Evolutionary conservation across 75 land plant genomes (phyloP), one percentile per base, ranked within the genome.

Genomic region (Sequoia sempervirens): DNA sequence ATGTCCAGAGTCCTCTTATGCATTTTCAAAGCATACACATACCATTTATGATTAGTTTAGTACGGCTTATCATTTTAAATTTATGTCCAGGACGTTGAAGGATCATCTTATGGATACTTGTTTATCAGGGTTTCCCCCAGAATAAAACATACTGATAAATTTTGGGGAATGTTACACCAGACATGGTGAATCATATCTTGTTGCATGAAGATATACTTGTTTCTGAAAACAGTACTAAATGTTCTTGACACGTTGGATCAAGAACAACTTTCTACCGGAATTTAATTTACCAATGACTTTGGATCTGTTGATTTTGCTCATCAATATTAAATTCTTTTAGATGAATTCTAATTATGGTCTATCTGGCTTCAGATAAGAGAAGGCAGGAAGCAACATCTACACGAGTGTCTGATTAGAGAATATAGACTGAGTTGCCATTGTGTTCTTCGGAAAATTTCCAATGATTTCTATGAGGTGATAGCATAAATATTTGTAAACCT

Each of bases 381-480:
- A 85, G 97, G 97, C 13, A 83, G 97, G 85, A 84, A 88, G 80
- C 92, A 95, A 86, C 87, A 88, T 53, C 73, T 95, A 53, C 91
- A 88, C 32, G 89, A 91, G 76, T 95, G 97, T 89, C 91, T 95
- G 23, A 79, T 83, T 18, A 89, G 95, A 23, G 95, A 95, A 54
- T 95, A 92, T 75, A 89, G 94, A 84, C 88, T 93, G 89, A 84
- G 80, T 75, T 92, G 90, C 83, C 91, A 91, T 85, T 87, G 89
- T 54, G 3, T 93, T 82, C 81, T 75, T 46, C 86, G 89, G 38
- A 84, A 93, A 74, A 64, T 85, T 64, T 92, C 91, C 87, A 91
- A 82, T 30, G 97, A 95, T 83, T 93, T 93, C 80, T 84, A 87
- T 83, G 97, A 95, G 97, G 97, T 95, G 80, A 78, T 78, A 32